Evolutionary conservation across 2,329 filamentous ascomycete genomes (phyloP).

Genomic region (Dactylellina drechsleri): DNA sequence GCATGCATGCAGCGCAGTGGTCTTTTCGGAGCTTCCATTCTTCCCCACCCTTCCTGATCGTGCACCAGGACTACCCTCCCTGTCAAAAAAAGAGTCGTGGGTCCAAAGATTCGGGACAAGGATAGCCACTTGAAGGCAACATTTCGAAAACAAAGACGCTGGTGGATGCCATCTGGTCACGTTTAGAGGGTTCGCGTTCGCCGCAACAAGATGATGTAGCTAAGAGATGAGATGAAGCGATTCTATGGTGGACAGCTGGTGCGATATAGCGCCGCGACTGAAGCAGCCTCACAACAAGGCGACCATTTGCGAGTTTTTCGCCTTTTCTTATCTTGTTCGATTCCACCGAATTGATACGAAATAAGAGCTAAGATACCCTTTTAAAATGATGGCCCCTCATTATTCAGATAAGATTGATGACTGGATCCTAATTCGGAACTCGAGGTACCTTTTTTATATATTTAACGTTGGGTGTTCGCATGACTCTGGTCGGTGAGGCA

Average conservation of each 20-base stretch:
- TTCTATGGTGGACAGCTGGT: constrained; percentile 34
- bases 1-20: constrained; percentile 25
- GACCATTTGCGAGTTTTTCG: constrained; percentile 15
- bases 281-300: constrained; percentile 38
- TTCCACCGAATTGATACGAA: constrained; percentile 20
- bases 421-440: constrained; percentile 46
- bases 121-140: constrained; percentile 26
- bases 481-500: constrained; percentile 45
- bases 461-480: constrained; percentile 49
- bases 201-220: constrained; percentile 41
- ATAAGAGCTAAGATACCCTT: constrained; percentile 25
- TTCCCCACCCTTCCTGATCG: constrained; percentile 10
- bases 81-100: constrained; percentile 25
- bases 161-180: not conserved
- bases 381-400: constrained; percentile 8
- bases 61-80: constrained; percentile 26
- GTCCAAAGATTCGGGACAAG: constrained; percentile 35
- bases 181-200: constrained; percentile 5
- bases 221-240: constrained; percentile 41
- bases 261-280: constrained; percentile 52
- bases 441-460: constrained; percentile 22
- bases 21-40: constrained; percentile 53
- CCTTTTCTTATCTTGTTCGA: constrained; percentile 47
- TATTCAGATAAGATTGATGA: constrained; percentile 49
- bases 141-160: constrained; percentile 5